Evolutionary conservation across 805 yeast genomes (phyloP).

Genomic region (Lachancea kluyveri): DNA sequence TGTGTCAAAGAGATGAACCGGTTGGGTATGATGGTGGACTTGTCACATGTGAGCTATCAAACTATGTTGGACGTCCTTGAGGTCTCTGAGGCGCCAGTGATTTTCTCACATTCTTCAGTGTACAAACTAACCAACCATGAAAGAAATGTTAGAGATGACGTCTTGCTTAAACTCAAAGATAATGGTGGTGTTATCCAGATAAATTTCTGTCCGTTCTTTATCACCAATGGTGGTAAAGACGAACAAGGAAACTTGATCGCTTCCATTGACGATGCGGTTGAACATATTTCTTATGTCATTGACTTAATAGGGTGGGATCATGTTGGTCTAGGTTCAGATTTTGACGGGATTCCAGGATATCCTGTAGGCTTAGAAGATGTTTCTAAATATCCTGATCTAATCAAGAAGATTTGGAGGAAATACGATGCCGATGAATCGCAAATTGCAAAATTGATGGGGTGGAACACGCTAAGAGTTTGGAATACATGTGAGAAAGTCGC

Average conservation of each 20-base stretch:
- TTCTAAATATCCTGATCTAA: constrained; percentile 46
- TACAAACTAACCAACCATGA: constrained; percentile 35
- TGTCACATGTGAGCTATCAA: constrained; percentile 42
- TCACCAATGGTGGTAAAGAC: constrained; percentile 17
- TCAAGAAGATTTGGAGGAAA: constrained; percentile 30
- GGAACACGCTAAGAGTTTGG: constrained; percentile 44
- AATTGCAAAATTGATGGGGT: constrained; percentile 39
- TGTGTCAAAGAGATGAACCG: constrained; percentile 46
- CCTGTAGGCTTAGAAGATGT: constrained; percentile 50
- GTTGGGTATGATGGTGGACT: constrained; percentile 47
- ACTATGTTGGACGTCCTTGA: constrained; percentile 42
- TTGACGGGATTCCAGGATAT: constrained; percentile 45
- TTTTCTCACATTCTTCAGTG: constrained; percentile 45
- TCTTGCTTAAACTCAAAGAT: constrained; percentile 32
- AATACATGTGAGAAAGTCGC: constrained; percentile 24
- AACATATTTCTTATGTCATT: constrained; percentile 39
- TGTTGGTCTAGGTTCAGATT: constrained; percentile 47
- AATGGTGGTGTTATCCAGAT: constrained; percentile 45
- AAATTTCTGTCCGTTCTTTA: constrained; percentile 40
- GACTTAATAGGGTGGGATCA: constrained; percentile 45
- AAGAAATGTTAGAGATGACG: constrained; percentile 45
- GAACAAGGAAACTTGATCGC: constrained; percentile 13
- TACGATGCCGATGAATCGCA: constrained; percentile 40
- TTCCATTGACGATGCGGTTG: constrained; percentile 43
- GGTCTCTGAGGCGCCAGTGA: constrained; percentile 39